Base-by-base conservation (phyloP, 805 yeast genomes). In the Pichia manshurica region DNA sequence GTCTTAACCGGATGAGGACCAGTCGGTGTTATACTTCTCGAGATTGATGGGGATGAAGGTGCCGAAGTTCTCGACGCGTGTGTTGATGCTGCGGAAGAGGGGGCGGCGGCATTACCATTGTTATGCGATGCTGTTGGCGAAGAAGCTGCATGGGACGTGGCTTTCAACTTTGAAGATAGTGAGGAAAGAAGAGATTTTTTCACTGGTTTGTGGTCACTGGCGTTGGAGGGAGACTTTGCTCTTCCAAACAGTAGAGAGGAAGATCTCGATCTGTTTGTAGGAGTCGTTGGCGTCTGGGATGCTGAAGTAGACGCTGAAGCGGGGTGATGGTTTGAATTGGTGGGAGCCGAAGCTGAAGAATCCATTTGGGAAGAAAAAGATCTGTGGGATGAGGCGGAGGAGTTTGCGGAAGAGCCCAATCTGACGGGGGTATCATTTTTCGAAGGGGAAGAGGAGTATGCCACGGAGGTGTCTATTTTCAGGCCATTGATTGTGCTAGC, bases 141-240 rank as follows among this genome's bases (percentile, higher is more conserved):
- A 15, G 12, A 13, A 3, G 40, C 21, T 12, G 37, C 8, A 31
- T 31, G 32, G 7, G 51, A 29, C 31, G 48, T 44, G 13, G 49
- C 19, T 46, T 61, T 64, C 39, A 67, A 54, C 37, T 65, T 67
- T 8, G 70, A 65, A 3, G 71, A 67, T 9, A 67, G 25, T 0
- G 70, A 58, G 1, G 69, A 63, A 40, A 67, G 59, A 6, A 67
- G 23, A 3, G 67, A 54, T 45, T 58, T 66, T 28, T 54, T 58
- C 13, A 52, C 48, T 3, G 50, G 47, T 29, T 50, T 53, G 3
- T 37, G 19, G 12, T 45, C 50, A 25, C 37, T 29, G 19, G 50
- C 32, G 21, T 42, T 39, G 31, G 55, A 50, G 15, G 48, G 39
- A 6, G 56, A 46, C 31, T 48, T 52, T 4, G 51, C 36, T 21